Evolutionary conservation across 805 yeast genomes (phyloP).

Genomic region (Torulaspora gathmanii): DNA sequence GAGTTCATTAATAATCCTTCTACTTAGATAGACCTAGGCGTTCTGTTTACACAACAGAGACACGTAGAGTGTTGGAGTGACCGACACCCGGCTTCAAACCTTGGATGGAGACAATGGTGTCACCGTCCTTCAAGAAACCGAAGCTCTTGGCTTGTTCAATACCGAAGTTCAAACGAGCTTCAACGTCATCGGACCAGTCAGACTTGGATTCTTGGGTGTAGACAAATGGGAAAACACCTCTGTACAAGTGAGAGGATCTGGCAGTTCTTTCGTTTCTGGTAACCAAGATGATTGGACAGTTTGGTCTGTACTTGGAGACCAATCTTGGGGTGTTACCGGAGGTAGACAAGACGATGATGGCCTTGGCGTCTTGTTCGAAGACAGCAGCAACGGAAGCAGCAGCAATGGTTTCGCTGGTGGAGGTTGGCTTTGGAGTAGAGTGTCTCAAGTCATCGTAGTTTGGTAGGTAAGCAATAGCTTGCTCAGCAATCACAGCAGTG

Average conservation of each 20-base stretch:
- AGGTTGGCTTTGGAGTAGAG: slow-evolving; percentile 81
- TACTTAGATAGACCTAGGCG: slow-evolving; percentile 1
- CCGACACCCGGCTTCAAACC: slow-evolving; percentile 99
- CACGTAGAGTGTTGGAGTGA: slow-evolving; percentile 97
- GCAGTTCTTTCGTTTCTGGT: slow-evolving; percentile 93
- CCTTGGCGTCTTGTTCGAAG: slow-evolving; percentile 94
- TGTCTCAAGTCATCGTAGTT: slow-evolving; percentile 84
- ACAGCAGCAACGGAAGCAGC: slow-evolving; percentile 95
- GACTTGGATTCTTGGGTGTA: slow-evolving; percentile 55
- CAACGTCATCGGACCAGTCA: slow-evolving; percentile 96
- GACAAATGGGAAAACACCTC: slow-evolving; percentile 98
- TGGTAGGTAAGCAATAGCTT: slow-evolving; percentile 84
- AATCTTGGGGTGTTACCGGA: slow-evolving; percentile 94
- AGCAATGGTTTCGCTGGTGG: slow-evolving; percentile 94
- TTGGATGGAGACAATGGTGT: slow-evolving; percentile 88
- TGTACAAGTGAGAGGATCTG: slow-evolving; percentile 90
- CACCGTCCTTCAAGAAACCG: slow-evolving; percentile 83
- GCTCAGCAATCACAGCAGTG: slow-evolving; percentile 93
- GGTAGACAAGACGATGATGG: slow-evolving; percentile 92
- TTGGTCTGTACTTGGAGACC: slow-evolving; percentile 95
- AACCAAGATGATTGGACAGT: slow-evolving; percentile 95
- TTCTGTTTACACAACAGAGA: slow-evolving; percentile 59
- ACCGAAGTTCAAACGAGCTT: slow-evolving; percentile 90
- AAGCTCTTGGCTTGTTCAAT: slow-evolving; percentile 81
- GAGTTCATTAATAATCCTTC: slow-evolving; percentile 7